Evolutionary conservation across 805 yeast genomes (phyloP), one percentile per base, ranked within the genome.

Genomic region (Saturnispora halmiae): DNA sequence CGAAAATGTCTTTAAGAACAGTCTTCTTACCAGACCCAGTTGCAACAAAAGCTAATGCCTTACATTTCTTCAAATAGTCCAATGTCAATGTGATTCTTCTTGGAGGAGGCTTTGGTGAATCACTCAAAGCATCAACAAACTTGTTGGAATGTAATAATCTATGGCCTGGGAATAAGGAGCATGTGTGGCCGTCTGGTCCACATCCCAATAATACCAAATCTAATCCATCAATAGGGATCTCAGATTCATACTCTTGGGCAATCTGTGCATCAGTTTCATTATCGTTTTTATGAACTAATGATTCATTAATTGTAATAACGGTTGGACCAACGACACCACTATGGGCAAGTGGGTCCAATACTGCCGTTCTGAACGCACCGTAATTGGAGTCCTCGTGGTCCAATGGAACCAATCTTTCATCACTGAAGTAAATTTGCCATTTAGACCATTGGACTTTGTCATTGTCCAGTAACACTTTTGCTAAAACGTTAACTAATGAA

Each of bases 131-230:
- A 8, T 88, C 75, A 43, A 87, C 79, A 31, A 61, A 59, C 45
- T 67, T 64, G 8, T 57, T 37, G 55, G 81, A 90, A 28, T 70
- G 48, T 42, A 87, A 67, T 52, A 85, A 68, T 45, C 60, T 52
- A 59, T 86, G 95, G 29, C 81, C 87, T 10, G 96, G 96, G 73
- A 87, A 87, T 47, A 87, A 67, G 1, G 96, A 87, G 64, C 95
- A 84, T 4, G 95, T 87, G 60, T 87, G 96, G 29, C 96, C 96
- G 55, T 87, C 96, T 27, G 96, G 96, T 6, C 96, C 96, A 59
- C 92, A 82, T 18, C 96, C 96, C 47, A 87, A 69, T 42, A 86
- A 64, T 18, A 87, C 65, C 51, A 86, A 64, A 60, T 87, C 95
- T 22, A 79, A 54, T 6, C 45, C 44, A 44, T 60, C 54, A 18